Base-by-base conservation (phyloP, 164 flowering plant species). In the Macadamia tetraphylla region DNA sequence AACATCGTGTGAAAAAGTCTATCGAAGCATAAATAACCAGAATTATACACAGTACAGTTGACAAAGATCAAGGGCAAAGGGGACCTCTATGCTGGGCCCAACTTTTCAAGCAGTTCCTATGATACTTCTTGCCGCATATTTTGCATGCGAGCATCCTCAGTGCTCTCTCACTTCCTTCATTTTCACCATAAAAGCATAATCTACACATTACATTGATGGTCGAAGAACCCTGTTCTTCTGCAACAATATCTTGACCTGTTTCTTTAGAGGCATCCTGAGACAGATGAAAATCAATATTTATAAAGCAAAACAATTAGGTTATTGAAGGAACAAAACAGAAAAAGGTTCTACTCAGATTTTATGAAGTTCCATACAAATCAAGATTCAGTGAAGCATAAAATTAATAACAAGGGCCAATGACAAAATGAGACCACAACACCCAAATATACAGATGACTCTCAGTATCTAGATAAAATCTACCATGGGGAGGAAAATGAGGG, bases 61-160 rank as follows among this genome's bases (percentile, higher is more conserved):
- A 68, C 14, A 68, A 53, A 43, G 63, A 30, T 67, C 55, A 42
- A 1, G 52, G 59, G 53, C 40, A 31, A 58, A 18, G 42, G 15
- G 17, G 73, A 91, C 99, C 99, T 88, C 99, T 87, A 76, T 87
- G 63, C 61, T 82, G 88, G 48, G 89, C 85, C 99, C 99, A 95
- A 62, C 71, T 66, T 81, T 87, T 92, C 78, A 95, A 71, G 80
- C 98, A 95, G 71, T 72, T 85, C 77, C 90, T 83, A 67, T 95
- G 98, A 78, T 92, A 95, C 80, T 91, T 95, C 78, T 92, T 95
- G 72, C 80, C 80, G 82, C 99, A 95, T 75, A 68, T 77, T 80
- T 80, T 88, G 84, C 99, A 95, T 1, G 93, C 71, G 44, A 91
- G 86, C 99, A 95, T 92, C 83, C 78, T 91, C 61, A 75, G 81